phyloP scores from a whole-genome alignment of 2,329 filamentous ascomycete genomes.

The Verticillium zaregamsianum region DNA sequence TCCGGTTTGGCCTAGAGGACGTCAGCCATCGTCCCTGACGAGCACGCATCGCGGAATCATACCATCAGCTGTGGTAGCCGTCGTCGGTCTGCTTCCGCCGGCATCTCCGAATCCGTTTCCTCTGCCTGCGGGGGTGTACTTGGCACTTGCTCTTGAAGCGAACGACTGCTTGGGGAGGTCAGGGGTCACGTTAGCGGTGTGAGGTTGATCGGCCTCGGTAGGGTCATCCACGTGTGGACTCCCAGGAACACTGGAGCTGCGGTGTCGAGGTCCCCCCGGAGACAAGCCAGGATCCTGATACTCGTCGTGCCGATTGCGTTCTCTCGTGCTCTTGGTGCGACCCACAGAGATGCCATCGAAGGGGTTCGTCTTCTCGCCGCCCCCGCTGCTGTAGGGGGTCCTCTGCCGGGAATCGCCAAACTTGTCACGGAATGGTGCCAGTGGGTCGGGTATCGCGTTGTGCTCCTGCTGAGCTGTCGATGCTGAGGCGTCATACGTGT shows the following conservation, averaged over 20 bases:
- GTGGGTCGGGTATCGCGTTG: slow-evolving; percentile 37
- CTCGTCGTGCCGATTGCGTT: slow-evolving; percentile 23
- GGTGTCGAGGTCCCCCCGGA: slow-evolving; percentile 19
- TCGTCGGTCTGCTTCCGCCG: neutral
- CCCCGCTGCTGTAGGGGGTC: slow-evolving; percentile 51
- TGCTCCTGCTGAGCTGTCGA: slow-evolving; percentile 13
- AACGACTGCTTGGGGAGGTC: slow-evolving; percentile 9
- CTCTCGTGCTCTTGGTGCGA: slow-evolving; percentile 42
- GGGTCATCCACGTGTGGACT: neutral
- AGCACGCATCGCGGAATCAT: neutral
- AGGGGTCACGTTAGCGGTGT: slow-evolving; percentile 6
- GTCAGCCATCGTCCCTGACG: neutral
- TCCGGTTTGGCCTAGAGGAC: slow-evolving; percentile 1
- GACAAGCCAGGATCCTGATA: slow-evolving; percentile 11
- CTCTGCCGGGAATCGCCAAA: slow-evolving; percentile 48
- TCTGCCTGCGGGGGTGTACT: slow-evolving; percentile 9
- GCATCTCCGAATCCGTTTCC: neutral
- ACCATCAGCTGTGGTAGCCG: neutral
- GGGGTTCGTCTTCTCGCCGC: slow-evolving; percentile 56
- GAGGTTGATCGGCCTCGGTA: neutral
- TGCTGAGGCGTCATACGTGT: slow-evolving; percentile 10
- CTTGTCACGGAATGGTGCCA: slow-evolving; percentile 42
- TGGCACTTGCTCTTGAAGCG: slow-evolving; percentile 11
- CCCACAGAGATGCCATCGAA: slow-evolving; percentile 44
- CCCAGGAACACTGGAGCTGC: slow-evolving; percentile 25